These are phyloP conservation scores for Aspergillus ochraceoroseus DNA, from an alignment of 2,329 filamentous ascomycete genomes.

Conservation along the genomic window DNA sequence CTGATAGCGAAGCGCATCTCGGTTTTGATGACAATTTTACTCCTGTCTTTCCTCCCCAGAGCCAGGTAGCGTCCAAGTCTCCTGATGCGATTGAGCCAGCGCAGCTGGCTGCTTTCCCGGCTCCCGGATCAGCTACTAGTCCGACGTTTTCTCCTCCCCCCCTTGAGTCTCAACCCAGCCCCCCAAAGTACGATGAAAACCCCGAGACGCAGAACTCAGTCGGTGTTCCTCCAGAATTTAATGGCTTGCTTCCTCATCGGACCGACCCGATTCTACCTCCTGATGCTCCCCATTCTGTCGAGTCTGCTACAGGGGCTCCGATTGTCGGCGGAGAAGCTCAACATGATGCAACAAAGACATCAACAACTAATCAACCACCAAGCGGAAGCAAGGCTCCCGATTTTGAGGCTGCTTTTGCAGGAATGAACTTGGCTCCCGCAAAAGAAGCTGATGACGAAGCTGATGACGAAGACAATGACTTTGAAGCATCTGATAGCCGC, in stretches of 20 bases:
- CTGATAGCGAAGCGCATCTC: constrained; percentile 57
- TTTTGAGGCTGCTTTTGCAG: constrained; percentile 47
- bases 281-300: constrained; percentile 40
- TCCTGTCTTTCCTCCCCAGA: constrained; percentile 49
- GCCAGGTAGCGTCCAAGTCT: constrained; percentile 26
- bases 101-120: constrained; percentile 37
- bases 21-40: constrained; percentile 94
- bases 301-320: constrained; percentile 35
- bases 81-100: constrained; percentile 35
- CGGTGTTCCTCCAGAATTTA: constrained; percentile 37
- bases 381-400: constrained; percentile 37
- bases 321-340: constrained; percentile 36
- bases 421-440: constrained; percentile 43
- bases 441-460: constrained; percentile 49
- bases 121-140: constrained; percentile 38
- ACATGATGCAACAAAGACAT: constrained; percentile 15
- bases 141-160: constrained; percentile 49
- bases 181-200: constrained; percentile 40
- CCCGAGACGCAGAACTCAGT: constrained; percentile 24
- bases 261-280: constrained; percentile 38
- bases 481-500: no score
- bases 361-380: constrained; percentile 14
- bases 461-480: constrained; percentile 29
- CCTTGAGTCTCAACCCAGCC: constrained; percentile 54
- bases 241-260: constrained; percentile 39